Evolutionary conservation across 1,284 basidiomycete species (phyloP), one percentile per base, ranked within the genome.

Genomic region (Papiliotrema nemorosa): DNA sequence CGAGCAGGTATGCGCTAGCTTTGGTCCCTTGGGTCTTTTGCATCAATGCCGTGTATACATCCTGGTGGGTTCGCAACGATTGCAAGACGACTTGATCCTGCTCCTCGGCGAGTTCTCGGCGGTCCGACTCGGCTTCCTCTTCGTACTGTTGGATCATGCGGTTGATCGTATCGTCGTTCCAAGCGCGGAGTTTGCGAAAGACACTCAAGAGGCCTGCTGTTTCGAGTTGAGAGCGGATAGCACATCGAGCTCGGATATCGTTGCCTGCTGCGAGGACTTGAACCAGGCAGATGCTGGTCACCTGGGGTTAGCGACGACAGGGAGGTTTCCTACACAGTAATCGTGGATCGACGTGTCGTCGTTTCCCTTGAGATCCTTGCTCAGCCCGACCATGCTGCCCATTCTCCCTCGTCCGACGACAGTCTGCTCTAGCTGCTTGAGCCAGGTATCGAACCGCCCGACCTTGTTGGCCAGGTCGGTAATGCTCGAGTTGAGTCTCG

Each of bases 311-410:
- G 14, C 38, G 22, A 27, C 27, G 10, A 16, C 13, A 7, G 26
- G 20, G 6, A 16, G 21, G 34, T 34, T 21, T 66, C 68, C 59
- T 45, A 70, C 69, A 41, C 62, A 65, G 52, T 69, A 71, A 5
- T 70, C 70, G 7, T 60, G 42, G 3, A 71, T 55, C 36, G 53
- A 44, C 41, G 43, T 53, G 41, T 55, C 57, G 29, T 65, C 64
- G 47, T 53, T 53, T 29, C 64, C 61, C 66, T 81, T 84, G 52
- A 94, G 81, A 57, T 96, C 90, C 31, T 93, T 88, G 60, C 90
- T 93, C 9, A 90, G 89, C 2, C 96, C 94, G 7, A 98, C 94
- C 43, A 88, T 75, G 67, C 88, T 94, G 2, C 94, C 94, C 90
- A 97, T 94, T 70, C 85, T 87, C 1, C 96, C 94, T 53, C 91